phyloP scores from a whole-genome alignment of 345 rosid species.

The Pugionium cornutum region DNA sequence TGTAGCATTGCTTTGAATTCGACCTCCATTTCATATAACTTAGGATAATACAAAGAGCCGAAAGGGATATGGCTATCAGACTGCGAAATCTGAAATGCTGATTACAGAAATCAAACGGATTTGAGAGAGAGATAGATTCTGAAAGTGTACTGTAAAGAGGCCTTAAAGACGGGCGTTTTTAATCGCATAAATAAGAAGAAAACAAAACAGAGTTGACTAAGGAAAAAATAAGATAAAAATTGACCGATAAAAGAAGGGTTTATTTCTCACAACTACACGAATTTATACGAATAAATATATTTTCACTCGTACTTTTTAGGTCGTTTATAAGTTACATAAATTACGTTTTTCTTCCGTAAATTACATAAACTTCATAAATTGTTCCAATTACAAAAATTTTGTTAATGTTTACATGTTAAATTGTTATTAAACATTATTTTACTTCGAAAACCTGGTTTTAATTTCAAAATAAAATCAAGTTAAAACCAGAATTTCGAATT shows the following conservation, averaged over 20 bases:
- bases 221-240: neutral
- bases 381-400: too few species aligned
- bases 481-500: too few species aligned
- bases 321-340: too few species aligned
- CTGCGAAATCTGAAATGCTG: neutral
- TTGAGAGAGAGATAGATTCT: neutral
- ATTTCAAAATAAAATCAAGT: too few species aligned
- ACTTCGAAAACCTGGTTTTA: too few species aligned
- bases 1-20: slow-evolving; percentile 63
- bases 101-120: slow-evolving; percentile 3
- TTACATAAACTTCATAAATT: too few species aligned
- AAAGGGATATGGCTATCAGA: neutral
- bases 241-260: neutral
- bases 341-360: too few species aligned
- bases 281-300: too few species aligned
- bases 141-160: neutral
- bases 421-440: too few species aligned
- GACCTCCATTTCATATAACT: slow-evolving; percentile 55
- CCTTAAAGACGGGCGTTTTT: slow-evolving; percentile 14
- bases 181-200: neutral
- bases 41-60: neutral
- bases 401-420: too few species aligned
- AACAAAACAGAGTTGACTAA: slow-evolving; percentile 15
- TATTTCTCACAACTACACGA: too few species aligned
- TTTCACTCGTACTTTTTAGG: too few species aligned